A percentile compares a stretch with the other conserved stretches of the same genome.
Conservation (phyloP, 1,284 basidiomycete genomes). For the Cutaneotrichosporon sp. region DNA sequence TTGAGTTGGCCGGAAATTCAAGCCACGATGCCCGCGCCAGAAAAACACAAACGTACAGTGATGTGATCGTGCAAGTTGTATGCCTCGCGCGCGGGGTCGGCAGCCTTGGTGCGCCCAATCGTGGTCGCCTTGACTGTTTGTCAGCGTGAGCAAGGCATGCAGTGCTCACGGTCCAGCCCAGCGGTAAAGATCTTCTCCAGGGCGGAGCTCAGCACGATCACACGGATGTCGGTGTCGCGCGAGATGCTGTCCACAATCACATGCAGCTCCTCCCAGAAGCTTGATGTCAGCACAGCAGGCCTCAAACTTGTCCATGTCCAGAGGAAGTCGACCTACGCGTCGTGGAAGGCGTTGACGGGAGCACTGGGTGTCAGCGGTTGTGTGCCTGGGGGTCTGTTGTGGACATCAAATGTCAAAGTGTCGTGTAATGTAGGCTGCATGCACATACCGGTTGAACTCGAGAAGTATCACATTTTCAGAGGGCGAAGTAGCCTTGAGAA, state of each 20-base stretch:
- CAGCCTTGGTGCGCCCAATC: slow-evolving; percentile 15
- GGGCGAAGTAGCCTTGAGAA: slow-evolving; percentile 26
- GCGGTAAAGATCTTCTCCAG: slow-evolving; percentile 70
- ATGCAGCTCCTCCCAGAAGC: slow-evolving; percentile 68
- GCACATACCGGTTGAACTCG: slow-evolving; percentile 44
- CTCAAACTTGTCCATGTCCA: not conserved
- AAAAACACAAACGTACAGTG: slow-evolving; percentile 38
- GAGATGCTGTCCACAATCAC: slow-evolving; percentile 58
- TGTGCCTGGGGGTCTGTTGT: not conserved
- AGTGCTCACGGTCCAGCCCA: slow-evolving; percentile 67
- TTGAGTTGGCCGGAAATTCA: not conserved
- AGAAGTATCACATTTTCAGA: slow-evolving; percentile 39
- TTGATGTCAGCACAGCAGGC: slow-evolving; percentile 38
- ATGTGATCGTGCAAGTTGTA: slow-evolving; percentile 54
- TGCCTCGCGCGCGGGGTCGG: slow-evolving; percentile 57
- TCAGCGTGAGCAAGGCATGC: not conserved
- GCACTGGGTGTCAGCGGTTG: slow-evolving; percentile 47
- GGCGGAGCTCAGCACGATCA: slow-evolving; percentile 64
- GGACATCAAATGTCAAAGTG: too few relatives aligned
- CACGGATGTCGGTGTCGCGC: slow-evolving; percentile 58
- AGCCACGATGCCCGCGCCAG: too few relatives aligned
- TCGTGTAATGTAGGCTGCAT: not conserved
- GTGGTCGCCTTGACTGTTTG: slow-evolving; percentile 6
- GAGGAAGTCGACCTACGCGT: slow-evolving; percentile 50
- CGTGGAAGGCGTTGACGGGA: slow-evolving; percentile 71